These are phyloP conservation scores for Pichia deserticola DNA, from an alignment of 805 yeast species.

Conservation along the genomic window DNA sequence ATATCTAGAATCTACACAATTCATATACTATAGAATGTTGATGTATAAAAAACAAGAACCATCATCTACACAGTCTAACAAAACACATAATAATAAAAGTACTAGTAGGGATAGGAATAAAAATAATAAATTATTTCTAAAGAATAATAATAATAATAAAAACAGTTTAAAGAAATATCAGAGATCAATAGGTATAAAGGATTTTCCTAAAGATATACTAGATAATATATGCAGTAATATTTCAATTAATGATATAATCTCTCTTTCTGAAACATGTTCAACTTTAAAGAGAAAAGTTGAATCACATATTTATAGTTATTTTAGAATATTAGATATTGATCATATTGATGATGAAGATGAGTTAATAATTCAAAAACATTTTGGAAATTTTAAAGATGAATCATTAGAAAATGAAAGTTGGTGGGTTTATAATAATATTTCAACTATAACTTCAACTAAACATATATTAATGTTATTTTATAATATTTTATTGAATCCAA, in stretches of 20 bases:
- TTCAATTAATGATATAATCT: constrained; percentile 4
- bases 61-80: no score
- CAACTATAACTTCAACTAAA: constrained; percentile 7
- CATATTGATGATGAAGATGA: constrained; percentile 10
- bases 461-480: constrained; percentile 15
- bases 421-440: constrained; percentile 8
- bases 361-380: constrained; percentile 12
- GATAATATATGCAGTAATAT: constrained; percentile 6
- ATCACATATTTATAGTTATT: constrained; percentile 3
- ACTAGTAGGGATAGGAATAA: no score
- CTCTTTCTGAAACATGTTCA: constrained; percentile 5
- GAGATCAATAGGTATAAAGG: background rate
- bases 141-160: background rate
- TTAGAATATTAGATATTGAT: constrained; percentile 8
- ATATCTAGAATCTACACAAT: no score
- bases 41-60: no score
- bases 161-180: background rate
- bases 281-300: constrained; percentile 2
- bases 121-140: no score
- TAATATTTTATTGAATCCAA: constrained; percentile 11
- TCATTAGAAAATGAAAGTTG: constrained; percentile 8
- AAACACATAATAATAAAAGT: no score
- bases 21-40: no score
- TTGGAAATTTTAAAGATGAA: constrained; percentile 11
- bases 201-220: constrained; percentile 5